Conservation (phyloP, 1,284 basidiomycete genomes). For the Mrakiaceae sp. region DNA sequence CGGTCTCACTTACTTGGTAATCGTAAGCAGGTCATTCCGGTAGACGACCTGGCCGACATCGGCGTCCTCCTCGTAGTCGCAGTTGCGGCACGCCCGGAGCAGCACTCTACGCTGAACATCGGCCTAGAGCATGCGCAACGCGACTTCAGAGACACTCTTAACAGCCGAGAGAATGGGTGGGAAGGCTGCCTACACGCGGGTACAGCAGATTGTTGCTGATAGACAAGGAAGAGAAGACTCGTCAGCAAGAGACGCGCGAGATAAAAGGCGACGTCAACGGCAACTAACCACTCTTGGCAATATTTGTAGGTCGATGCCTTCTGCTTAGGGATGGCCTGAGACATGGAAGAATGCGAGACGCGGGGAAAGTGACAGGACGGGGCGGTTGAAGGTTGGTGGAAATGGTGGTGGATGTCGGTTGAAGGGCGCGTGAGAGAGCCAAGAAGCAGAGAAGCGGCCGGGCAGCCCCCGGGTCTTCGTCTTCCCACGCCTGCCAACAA, state of each 20-base stretch:
- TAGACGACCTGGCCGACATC: constrained; percentile 78
- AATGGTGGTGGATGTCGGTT: neutral
- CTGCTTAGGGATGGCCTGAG: neutral
- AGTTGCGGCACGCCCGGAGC: constrained; percentile 89
- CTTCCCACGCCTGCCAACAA: too few relatives aligned
- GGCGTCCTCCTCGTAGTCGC: constrained; percentile 72
- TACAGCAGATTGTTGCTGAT: constrained; percentile 78
- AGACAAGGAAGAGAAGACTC: neutral
- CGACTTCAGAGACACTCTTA: neutral
- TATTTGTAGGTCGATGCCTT: constrained; percentile 50
- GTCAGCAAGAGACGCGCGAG: neutral
- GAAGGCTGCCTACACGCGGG: constrained; percentile 36
- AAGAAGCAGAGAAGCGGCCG: too few relatives aligned
- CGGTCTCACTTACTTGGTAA: constrained; percentile 62
- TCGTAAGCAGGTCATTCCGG: constrained; percentile 82
- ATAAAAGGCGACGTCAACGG: neutral
- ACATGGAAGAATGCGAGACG: neutral
- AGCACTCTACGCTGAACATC: constrained; percentile 76
- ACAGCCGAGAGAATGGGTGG: neutral
- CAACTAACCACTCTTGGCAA: constrained; percentile 61
- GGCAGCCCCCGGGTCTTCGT: too few relatives aligned
- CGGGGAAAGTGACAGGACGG: neutral
- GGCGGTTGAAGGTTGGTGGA: neutral
- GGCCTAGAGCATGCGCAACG: constrained; percentile 43
- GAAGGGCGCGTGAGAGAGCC: too few relatives aligned